These are phyloP conservation scores for Plicaturopsis crispa DNA, from an alignment of 768 basidiomycete genomes.

Conservation along the genomic window DNA sequence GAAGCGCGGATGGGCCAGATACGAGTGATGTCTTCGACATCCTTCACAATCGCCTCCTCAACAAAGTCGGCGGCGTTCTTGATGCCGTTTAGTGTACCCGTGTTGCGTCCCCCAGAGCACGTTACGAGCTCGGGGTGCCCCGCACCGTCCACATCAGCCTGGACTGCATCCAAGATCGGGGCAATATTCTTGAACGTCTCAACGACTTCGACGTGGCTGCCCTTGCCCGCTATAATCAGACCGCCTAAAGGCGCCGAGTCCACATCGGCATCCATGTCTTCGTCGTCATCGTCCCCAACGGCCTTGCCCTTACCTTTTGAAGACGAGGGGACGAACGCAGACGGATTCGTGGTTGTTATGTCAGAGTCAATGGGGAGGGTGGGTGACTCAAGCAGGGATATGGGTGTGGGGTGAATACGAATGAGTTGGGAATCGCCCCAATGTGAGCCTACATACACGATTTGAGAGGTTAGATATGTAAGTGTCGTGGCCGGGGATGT, in stretches of 20 bases:
- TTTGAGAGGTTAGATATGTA: slow-evolving; percentile 63
- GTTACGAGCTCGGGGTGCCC: slow-evolving; percentile 85
- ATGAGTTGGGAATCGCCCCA: slow-evolving; percentile 76
- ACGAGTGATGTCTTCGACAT: slow-evolving; percentile 45
- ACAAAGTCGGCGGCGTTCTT: slow-evolving; percentile 78
- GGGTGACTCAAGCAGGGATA: slow-evolving; percentile 28
- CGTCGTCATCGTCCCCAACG: slow-evolving; percentile 21
- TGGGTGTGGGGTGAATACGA: slow-evolving; percentile 40
- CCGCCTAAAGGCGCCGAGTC: slow-evolving; percentile 26
- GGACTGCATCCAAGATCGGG: slow-evolving; percentile 74
- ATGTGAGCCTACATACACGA: slow-evolving; percentile 76
- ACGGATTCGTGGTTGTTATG: slow-evolving; percentile 32
- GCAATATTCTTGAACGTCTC: slow-evolving; percentile 71
- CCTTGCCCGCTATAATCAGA: slow-evolving; percentile 40
- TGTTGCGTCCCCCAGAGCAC: slow-evolving; percentile 74
- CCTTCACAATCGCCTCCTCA: slow-evolving; percentile 51
- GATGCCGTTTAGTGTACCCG: slow-evolving; percentile 71
- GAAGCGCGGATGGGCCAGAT: slow-evolving; percentile 54
- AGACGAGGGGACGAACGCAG: slow-evolving; percentile 19
- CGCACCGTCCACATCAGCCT: slow-evolving; percentile 65
- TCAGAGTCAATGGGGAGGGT: slow-evolving; percentile 47
- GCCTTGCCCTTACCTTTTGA: slow-evolving; percentile 30
- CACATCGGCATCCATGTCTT: slow-evolving; percentile 25
- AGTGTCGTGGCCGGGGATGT: slow-evolving; percentile 65
- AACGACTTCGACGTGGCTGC: slow-evolving; percentile 53